Base-by-base conservation (phyloP, 202 grass and related monocot genomes). In the Dendrocalamus latiflorus region DNA sequence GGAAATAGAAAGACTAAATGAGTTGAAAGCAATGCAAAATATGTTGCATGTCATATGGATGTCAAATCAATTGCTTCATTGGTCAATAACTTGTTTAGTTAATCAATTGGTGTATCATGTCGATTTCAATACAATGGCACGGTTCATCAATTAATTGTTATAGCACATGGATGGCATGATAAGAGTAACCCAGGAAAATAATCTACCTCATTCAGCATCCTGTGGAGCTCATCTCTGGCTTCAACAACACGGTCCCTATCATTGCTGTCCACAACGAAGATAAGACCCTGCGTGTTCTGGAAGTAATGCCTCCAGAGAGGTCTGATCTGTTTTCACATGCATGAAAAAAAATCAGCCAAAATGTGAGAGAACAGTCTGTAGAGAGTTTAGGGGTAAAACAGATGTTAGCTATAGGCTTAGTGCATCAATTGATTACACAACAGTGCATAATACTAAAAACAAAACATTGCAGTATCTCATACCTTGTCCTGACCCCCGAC, bases 221-320 rank as follows among this genome's bases (percentile, higher is more conserved):
- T 83, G 75, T 97, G 91, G 65, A 97, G 94, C 80, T 97, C 94
- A 88, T 97, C 94, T 80, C 91, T 93, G 4, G 94, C 94, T 60
- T 97, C 94, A 44, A 94, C 91, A 77, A 97, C 87, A 92, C 91
- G 89, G 38, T 97, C 94, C 12, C 90, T 91, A 49, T 94, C 94
- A 59, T 94, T 97, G 81, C 91, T 97, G 53, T 97, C 94, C 56
- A 97, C 89, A 18, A 97, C 94, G 50, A 97, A 97, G 86, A 97
- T 94, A 81, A 97, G 91, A 75, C 91, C 94, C 82, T 94, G 94
- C 15, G 94, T 97, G 77, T 97, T 97, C 84, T 97, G 94, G 88
- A 97, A 97, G 69, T 94, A 97, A 66, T 94, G 91, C 91, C 94
- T 97, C 94, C 94, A 97, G 51, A 97, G 82, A 51, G 94, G 91